Evolutionary conservation across 1,284 basidiomycete genomes (phyloP), one percentile per base, ranked within the genome.

Genomic region (Ceratobasidium sp.): DNA sequence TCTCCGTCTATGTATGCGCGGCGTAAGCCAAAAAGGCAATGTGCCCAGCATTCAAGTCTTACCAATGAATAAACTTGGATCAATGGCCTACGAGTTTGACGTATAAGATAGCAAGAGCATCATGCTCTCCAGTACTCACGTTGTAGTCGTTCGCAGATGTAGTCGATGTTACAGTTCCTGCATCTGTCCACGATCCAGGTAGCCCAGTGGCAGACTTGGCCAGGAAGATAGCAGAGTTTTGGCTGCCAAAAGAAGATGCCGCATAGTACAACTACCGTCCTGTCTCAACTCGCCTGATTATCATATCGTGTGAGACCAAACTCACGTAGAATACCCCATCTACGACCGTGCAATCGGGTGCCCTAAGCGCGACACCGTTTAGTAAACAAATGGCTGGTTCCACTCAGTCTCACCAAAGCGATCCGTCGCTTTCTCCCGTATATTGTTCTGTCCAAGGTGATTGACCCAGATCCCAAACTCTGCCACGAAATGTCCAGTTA

Each of bases 111-210:
- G 59, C 51, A 58, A n/a, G n/a, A n/a, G n/a, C 66, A 65, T 73
- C 27, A 39, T 24, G 62, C 31, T 24, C 14, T n/a, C 16, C n/a
- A n/a, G n/a, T 22, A 11, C 84, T 68, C 72, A 87, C 87, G 77
- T 89, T 89, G 78, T 86, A 88, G 65, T 83, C 81, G 65, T 84
- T 83, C 3, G 81, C 77, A 13, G 77, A 76, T 0, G 81, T 79
- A 0, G 86, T 86, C 0, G 84, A 84, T 0, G 84, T 85, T 6
- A 89, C 84, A 6, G 87, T 79, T 1, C 87, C 88, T 66, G 84
- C 78, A 76, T 88, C 82, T 0, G 81, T 81, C 80, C 82, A 88
- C 74, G 82, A 84, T 0, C 85, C 84, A 83, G 77, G 34, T 61
- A 34, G 54, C 19, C 75, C 68, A 68, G 69, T 76, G 27, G 65